phyloP scores from a whole-genome alignment of 257 asterid genomes.

The Echium plantagineum region DNA sequence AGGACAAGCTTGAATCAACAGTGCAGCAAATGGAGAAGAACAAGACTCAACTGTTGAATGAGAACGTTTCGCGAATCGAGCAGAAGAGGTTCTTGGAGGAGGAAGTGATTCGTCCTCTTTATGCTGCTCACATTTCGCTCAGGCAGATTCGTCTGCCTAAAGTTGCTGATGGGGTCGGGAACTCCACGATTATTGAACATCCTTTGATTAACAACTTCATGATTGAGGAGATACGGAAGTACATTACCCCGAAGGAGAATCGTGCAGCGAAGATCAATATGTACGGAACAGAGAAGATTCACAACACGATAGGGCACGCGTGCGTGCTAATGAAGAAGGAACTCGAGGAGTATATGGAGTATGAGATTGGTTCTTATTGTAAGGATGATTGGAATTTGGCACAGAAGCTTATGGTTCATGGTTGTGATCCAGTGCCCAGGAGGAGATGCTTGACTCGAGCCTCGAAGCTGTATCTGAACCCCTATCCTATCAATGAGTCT shows the following conservation, averaged over 20 bases:
- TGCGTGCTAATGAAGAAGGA: slow-evolving; percentile 59
- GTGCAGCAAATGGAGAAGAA: slow-evolving; percentile 44
- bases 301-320: slow-evolving; percentile 80
- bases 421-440: slow-evolving; percentile 84
- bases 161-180: slow-evolving; percentile 15
- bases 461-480: slow-evolving; percentile 60
- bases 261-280: slow-evolving; percentile 51
- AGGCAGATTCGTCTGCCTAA: slow-evolving; percentile 71
- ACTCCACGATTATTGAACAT: slow-evolving; percentile 35
- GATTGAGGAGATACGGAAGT: slow-evolving; percentile 80
- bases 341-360: slow-evolving; percentile 79
- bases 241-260: slow-evolving; percentile 66
- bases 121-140: slow-evolving; percentile 62
- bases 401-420: slow-evolving; percentile 69
- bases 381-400: slow-evolving; percentile 80
- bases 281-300: slow-evolving; percentile 44
- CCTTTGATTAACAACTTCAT: slow-evolving; percentile 61
- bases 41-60: slow-evolving; percentile 17
- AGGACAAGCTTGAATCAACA: slow-evolving; percentile 52
- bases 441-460: slow-evolving; percentile 79
- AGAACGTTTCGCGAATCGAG: slow-evolving; percentile 37
- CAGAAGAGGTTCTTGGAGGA: slow-evolving; percentile 54
- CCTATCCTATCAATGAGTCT: slow-evolving; percentile 75
- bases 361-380: slow-evolving; percentile 79
- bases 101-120: slow-evolving; percentile 75